Base-by-base conservation (phyloP, 2,329 filamentous ascomycete species). In the Parascedosporium putredinis region DNA sequence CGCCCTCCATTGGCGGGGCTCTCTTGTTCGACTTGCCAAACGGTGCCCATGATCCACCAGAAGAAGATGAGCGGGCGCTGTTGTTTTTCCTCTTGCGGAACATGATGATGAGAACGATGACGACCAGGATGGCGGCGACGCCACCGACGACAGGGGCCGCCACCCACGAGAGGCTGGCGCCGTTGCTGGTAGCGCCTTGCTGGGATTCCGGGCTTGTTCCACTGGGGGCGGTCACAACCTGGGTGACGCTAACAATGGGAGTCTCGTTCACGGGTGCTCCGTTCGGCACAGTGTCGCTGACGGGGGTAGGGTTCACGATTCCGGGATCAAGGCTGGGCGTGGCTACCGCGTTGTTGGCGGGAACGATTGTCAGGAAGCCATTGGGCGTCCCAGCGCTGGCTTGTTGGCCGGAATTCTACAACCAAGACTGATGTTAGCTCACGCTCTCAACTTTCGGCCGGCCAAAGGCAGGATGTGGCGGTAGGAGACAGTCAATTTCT, bases 71-170 rank as follows among this genome's bases (percentile, higher is more conserved):
- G 31, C 42, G 20, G 43, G 24, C 23, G 38, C 38, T 25, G 16
- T 51, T 45, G 43, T 48, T 50, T 33, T 40, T 33, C 42, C 52
- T 31, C 24, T 47, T 47, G 18, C 50, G 50, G 50, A 52, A 50
- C 46, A 52, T 45, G 22, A 52, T 49, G 31, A 52, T 24, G 45
- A 52, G 40, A n/a, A 52, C 43, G 16, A 43, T 47, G n/a, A 52
- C 43, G 18, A 52, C 47, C 16, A 52, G 42, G 22, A 52, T 20
- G 10, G 50, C 50, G 36, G 50, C 50, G 31, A 52, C 34, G 23
- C 50, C 50, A 27, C 50, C 50, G 2, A 52, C 50, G 31, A 52
- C 50, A 1, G 50, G 50, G 3, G 50, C 50, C 7, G 50, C 50
- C 7, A 52, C 50, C 50, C 50, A 52, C 24, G 47, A 49, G 29